Base-by-base conservation (phyloP, 2,329 filamentous ascomycete genomes). In the Fusarium acutatum region DNA sequence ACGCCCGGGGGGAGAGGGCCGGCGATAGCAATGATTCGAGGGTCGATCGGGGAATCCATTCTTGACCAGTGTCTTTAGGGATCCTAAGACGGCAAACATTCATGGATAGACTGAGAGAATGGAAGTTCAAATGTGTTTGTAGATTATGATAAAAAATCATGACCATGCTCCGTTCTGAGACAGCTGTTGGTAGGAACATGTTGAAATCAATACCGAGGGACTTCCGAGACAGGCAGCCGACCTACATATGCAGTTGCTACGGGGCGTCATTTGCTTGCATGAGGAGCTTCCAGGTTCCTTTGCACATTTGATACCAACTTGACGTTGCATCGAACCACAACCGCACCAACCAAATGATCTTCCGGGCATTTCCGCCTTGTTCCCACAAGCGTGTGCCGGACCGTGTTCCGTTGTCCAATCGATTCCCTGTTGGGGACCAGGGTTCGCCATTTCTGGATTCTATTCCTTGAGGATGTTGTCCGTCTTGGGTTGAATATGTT, bases 81-180 rank as follows among this genome's bases (percentile, higher is more conserved):
- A 5, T 17, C 6, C 38, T 41, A 6, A 41, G 6, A 9, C n/a
- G 0, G 22, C 6, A 41, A n/a, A 17, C 10, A 41, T 7, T 1
- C 14, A 9, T 15, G 9, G 6, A 24, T 11, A 17, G 9, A 17
- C 14, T 9, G 0, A 17, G 9, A 17, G 9, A 17, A 24, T 11
- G 14, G 14, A 41, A 24, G 38, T n/a, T 40, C 4, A 40, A 10
- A 40, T 40, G 20, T 34, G 14, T 17, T 35, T 17, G 35, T 3
- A 3, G 37, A 38, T 15, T 41, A n/a, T 15, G 22, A 15, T 15
- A 17, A 1, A 24, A 41, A 41, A 43, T 9, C 40, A 12, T 41
- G 40, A 24, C 6, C 14, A 15, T 0, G 6, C 9, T 15, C 40
- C n/a, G 1, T 24, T 24, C 6, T 7, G 9, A 24, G 40, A 41